Evolutionary conservation across 306 rosid genomes (phyloP).

Genomic region (Citrullus amarus): DNA sequence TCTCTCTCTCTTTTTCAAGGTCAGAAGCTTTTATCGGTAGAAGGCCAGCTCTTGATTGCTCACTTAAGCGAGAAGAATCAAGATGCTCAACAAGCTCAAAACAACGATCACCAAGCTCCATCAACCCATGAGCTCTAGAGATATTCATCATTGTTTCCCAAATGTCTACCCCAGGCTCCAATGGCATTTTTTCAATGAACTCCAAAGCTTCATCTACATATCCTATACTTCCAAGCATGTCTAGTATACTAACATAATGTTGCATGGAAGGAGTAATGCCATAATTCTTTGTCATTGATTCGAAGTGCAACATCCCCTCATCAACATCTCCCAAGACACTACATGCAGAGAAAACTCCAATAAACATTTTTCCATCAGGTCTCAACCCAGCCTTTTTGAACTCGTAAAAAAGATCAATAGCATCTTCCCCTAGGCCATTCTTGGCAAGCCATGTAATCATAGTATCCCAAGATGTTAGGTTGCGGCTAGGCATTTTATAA

Average conservation of each 20-base stretch:
- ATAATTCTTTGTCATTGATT: conserved; percentile 54
- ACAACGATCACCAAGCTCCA: conserved; percentile 61
- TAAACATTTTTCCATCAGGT: conserved; percentile 63
- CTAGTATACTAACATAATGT: conserved; percentile 50
- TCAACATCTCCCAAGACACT: conserved; percentile 42
- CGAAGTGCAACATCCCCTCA: conserved; percentile 60
- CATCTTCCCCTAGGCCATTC: conserved; percentile 63
- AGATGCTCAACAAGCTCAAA: conserved; percentile 57
- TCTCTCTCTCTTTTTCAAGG: conserved; percentile 42
- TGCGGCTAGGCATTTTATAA: conserved; percentile 42
- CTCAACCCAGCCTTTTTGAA: conserved; percentile 46
- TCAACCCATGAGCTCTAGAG: conserved; percentile 63
- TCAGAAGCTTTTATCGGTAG: conserved; percentile 45
- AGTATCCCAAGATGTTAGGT: conserved; percentile 70
- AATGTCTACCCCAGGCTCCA: conserved; percentile 41
- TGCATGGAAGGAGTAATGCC: conserved; percentile 49
- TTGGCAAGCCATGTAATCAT: conserved; percentile 60
- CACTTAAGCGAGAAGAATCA: conserved; percentile 42
- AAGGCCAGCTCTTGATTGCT: conserved; percentile 63
- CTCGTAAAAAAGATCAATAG: conserved; percentile 53
- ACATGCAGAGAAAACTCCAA: conserved; percentile 53
- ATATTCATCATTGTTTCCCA: conserved; percentile 76
- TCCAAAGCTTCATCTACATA: conserved; percentile 66
- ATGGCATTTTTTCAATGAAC: conserved; percentile 59
- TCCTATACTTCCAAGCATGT: conserved; percentile 68